A percentile compares a stretch with the other conserved stretches of the same genome.
phyloP scores from a whole-genome alignment of 108 stramenopile genomes.

The Skeletonema menzelii region DNA sequence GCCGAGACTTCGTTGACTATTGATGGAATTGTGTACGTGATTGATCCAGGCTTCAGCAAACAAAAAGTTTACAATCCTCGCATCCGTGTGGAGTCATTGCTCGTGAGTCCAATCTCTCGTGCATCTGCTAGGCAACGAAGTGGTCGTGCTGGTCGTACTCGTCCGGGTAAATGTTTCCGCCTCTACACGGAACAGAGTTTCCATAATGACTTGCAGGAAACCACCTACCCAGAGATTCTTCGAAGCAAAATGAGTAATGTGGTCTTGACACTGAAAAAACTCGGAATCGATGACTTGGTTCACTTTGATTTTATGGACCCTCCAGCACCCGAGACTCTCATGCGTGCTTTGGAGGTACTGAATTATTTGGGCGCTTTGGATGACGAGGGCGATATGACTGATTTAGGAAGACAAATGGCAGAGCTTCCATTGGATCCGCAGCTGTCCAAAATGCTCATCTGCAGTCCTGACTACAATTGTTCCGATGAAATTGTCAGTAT shows the following conservation, averaged over 20 bases:
- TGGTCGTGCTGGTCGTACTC: constrained; percentile 97
- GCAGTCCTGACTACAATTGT: constrained; percentile 93
- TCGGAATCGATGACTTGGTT: constrained; percentile 98
- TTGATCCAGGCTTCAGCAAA: constrained; percentile 99
- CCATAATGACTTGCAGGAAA: constrained; percentile 96
- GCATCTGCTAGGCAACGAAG: constrained; percentile 94
- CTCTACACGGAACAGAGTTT: constrained; percentile 98
- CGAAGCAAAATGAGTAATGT: constrained; percentile 92
- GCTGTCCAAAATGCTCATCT: constrained; percentile 94
- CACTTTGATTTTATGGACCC: constrained; percentile 99
- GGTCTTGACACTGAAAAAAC: constrained; percentile 96
- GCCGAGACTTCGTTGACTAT: constrained; percentile 99
- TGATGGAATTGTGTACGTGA: constrained; percentile 99
- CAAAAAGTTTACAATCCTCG: constrained; percentile 99
- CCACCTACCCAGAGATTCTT: constrained; percentile 98
- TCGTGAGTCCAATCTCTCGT: constrained; percentile 97
- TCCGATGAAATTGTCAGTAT: constrained; percentile 97
- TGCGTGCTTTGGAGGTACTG: constrained; percentile 96
- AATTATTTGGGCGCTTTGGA: constrained; percentile 98
- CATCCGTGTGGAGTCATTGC: constrained; percentile 96
- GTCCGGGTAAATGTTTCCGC: constrained; percentile 99
- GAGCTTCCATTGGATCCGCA: constrained; percentile 93
- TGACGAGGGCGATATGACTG: constrained; percentile 97
- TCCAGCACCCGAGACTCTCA: constrained; percentile 98
- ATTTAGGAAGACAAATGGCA: constrained; percentile 96